phyloP scores from a whole-genome alignment of 208 protist genomes.

The Crithidia fasciculata region DNA sequence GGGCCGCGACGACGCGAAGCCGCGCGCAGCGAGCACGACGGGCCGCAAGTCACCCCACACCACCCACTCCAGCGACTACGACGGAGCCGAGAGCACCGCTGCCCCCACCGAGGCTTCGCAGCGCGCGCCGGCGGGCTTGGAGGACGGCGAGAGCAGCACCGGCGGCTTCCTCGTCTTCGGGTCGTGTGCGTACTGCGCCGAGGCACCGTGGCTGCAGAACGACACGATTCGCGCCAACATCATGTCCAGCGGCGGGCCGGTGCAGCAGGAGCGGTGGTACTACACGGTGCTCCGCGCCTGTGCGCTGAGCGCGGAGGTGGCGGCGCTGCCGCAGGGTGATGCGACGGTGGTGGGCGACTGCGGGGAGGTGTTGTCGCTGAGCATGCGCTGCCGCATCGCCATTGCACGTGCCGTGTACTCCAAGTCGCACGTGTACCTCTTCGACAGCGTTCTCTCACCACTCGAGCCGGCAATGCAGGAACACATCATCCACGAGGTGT shows the following conservation, averaged over 20 bases:
- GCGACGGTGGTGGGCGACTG: slow-evolving; percentile 84
- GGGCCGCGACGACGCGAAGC: slow-evolving; percentile 12
- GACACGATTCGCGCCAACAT: slow-evolving; percentile 95
- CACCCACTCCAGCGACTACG: slow-evolving; percentile 5
- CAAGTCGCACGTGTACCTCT: slow-evolving; percentile 79
- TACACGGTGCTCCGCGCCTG: slow-evolving; percentile 64
- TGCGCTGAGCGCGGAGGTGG: slow-evolving; percentile 79
- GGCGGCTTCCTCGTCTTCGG: slow-evolving; percentile 73
- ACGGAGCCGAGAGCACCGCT: slow-evolving; percentile 12
- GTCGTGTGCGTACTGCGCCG: slow-evolving; percentile 72
- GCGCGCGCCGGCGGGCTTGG: slow-evolving; percentile 6
- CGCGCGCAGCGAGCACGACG: neutral
- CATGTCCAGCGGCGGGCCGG: slow-evolving; percentile 54
- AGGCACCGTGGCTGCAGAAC: slow-evolving; percentile 90
- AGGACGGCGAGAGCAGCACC: slow-evolving; percentile 29
- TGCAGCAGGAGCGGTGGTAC: slow-evolving; percentile 64
- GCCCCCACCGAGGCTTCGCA: slow-evolving; percentile 24
- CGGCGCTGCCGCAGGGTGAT: slow-evolving; percentile 77
- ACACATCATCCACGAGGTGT: slow-evolving; percentile 67
- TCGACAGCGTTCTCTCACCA: slow-evolving; percentile 91
- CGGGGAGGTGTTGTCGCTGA: slow-evolving; percentile 69
- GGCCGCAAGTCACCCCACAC: neutral
- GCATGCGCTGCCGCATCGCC: slow-evolving; percentile 76
- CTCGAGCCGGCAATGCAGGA: slow-evolving; percentile 82
- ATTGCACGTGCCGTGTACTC: slow-evolving; percentile 86